Conservation (phyloP, 495 filamentous ascomycete genomes). For the Aspergillus conjunctus region DNA sequence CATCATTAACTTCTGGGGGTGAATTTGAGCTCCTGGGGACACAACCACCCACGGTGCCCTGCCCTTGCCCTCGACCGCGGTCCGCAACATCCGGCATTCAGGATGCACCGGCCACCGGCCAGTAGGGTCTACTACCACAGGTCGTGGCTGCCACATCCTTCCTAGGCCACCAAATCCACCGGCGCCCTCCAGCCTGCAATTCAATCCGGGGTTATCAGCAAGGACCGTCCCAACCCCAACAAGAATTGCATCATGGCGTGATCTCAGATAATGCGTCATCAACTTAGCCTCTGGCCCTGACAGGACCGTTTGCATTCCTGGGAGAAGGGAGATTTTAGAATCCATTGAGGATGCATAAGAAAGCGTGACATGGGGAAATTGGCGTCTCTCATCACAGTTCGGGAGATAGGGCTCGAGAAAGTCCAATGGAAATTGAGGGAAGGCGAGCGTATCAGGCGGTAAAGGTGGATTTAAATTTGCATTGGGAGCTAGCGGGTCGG, state of each 20-base stretch:
- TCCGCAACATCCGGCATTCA: conserved; percentile 61
- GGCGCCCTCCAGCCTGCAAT: conserved; percentile 67
- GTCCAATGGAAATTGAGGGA: conserved; percentile 46
- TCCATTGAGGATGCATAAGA: conserved; percentile 93
- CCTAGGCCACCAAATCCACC: conserved; percentile 55
- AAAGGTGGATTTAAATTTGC: conserved; percentile 31
- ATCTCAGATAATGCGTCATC: conserved; percentile 89
- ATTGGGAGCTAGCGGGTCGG: conserved; percentile 19
- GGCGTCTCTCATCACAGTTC: conserved; percentile 31
- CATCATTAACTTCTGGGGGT: conserved; percentile 47
- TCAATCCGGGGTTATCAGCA: conserved; percentile 82
- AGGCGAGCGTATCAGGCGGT: conserved; percentile 49
- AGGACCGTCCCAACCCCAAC: conserved; percentile 82
- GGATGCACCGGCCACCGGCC: conserved; percentile 65
- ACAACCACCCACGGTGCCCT: conserved; percentile 72
- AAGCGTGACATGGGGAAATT: conserved; percentile 64
- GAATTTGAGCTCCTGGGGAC: conserved; percentile 51
- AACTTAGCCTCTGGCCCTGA: conserved; percentile 81
- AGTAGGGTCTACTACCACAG: conserved; percentile 75
- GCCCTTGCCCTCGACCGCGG: conserved; percentile 67
- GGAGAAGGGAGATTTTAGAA: conserved; percentile 69
- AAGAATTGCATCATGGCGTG: conserved; percentile 79
- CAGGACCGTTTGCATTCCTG: conserved; percentile 73
- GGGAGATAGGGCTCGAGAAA: conserved; percentile 54
- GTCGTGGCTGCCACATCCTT: conserved; percentile 68